Base-by-base conservation (phyloP, 2,329 filamentous ascomycete species). In the Lecanosticta acicola region DNA sequence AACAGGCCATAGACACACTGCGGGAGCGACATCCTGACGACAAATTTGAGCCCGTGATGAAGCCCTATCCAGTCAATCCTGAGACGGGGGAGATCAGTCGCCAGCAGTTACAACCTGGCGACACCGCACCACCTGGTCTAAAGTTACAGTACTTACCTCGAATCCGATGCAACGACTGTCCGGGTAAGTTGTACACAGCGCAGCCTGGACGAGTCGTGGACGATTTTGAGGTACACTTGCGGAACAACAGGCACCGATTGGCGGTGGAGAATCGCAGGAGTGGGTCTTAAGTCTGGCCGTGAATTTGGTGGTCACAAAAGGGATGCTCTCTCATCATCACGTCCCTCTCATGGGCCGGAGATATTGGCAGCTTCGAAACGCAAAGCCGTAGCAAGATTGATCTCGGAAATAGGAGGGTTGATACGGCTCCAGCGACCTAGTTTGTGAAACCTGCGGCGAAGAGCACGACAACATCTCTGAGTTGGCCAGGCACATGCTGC, bases 171-270 rank as follows among this genome's bases (percentile, higher is more conserved):
- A 80, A 84, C 38, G 93, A 98, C 66, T 97, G 93, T 64, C 87
- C 88, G 0, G 88, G 87, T 21, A 97, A 96, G 67, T 73, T 95
- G 9, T 98, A 98, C 67, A 95, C 90, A 0, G 87, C 90, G 0
- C 87, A 89, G 0, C 88, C 90, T 0, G 87, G 84, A 18, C 85
- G 79, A 64, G 89, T 88, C 2, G 86, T 91, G 3, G 83, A 83
- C 37, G 94, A 95, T 62, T 98, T 98, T 53, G 87, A 95, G 68
- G 81, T 94, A 1, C 93, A 98, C 70, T 73, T 97, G 39, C 87
- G 84, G 67, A 96, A 95, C 67, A 80, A 85, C 35, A 74, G 77
- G 42, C 93, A 98, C 46, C 44, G 53, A 40, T 53, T 53, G 17
- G 46, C 41, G 39, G 59, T 60, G 20, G 49, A 55, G 42, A 50